Base-by-base conservation (phyloP, 352 stramenopile genomes). In the Globisporangium yorkense region DNA sequence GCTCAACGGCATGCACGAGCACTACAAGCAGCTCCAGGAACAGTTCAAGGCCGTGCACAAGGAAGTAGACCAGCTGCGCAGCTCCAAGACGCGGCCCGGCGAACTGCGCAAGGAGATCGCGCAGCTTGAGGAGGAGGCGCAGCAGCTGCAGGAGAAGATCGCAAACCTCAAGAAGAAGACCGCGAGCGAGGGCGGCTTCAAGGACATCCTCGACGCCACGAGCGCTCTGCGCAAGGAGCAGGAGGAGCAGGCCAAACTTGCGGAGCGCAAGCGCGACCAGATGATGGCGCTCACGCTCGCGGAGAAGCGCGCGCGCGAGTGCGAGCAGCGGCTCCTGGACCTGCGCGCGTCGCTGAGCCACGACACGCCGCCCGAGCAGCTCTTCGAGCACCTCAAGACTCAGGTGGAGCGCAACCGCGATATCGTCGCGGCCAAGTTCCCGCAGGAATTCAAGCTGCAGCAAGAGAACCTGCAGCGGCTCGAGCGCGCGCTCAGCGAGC, bases 31-130 rank as follows among this genome's bases (percentile, higher is more conserved):
- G 58, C 72, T 98, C 3, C 95, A 99, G 70, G 73, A 85, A 33
- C 89, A 98, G 64, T 97, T 98, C 68, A 97, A 96, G 68, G 62
- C 61, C 1, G 71, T 91, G 39, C 95, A 98, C 69, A 96, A 97
- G 63, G 70, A 94, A 50, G 81, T 97, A 20, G 94, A 97, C 50
- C 62, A 87, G 57, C 62, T 96, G 51, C 80, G 86, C 16, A 73
- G 53, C 37, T 84, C 75, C 59, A 92, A 94, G 71, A 80, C 89
- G 58, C 72, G 81, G 44, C 84, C 84, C 2, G 78, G 74, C 0
- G 89, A 98, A 60, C 72, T 98, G 3, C 80, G 87, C 8, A 82
- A 88, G 27, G 92, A 98, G 62, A 97, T 97, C 54, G 62, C 78
- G 9, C 91, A 98, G 72, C 72, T 98, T 16, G 89, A 98, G 55